A percentile compares a stretch with the other conserved stretches of the same genome.
Evolutionary conservation across 2,329 filamentous ascomycete species (phyloP).

Genomic region (Colletotrichum neosansevieriae): DNA sequence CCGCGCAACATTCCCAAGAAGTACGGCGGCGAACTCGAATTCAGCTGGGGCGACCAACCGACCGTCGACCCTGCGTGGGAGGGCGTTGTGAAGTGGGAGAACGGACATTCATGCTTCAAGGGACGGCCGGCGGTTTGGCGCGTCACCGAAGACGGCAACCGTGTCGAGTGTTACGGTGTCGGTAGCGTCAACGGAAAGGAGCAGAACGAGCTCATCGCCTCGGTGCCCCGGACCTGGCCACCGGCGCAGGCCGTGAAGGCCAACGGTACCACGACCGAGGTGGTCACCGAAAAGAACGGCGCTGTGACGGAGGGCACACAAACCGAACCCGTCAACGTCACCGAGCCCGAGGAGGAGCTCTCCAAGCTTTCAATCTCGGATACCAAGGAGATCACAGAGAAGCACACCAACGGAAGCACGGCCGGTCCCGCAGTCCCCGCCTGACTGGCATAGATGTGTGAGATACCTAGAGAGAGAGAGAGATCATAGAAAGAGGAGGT

Average conservation of each 20-base stretch:
- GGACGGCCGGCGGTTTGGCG: constrained; percentile 70
- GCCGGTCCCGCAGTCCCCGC: neutral
- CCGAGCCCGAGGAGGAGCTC: constrained; percentile 45
- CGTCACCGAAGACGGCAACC: constrained; percentile 58
- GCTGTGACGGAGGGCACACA: constrained; percentile 46
- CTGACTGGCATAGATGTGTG: neutral
- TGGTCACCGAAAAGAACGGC: constrained; percentile 22
- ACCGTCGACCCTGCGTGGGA: constrained; percentile 74
- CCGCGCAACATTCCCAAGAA: constrained; percentile 85
- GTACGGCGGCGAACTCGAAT: constrained; percentile 90
- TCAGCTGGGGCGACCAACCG: constrained; percentile 80
- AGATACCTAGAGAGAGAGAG: neutral
- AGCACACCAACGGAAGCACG: constrained; percentile 25
- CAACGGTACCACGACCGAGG: constrained; percentile 23
- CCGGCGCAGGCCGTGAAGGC: constrained; percentile 41
- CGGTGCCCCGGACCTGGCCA: constrained; percentile 59
- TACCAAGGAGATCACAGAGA: constrained; percentile 33
- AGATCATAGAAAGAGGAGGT: constrained; percentile 1
- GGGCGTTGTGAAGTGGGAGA: constrained; percentile 64
- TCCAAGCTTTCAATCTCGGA: constrained; percentile 49
- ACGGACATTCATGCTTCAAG: constrained; percentile 65
- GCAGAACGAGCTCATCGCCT: constrained; percentile 63
- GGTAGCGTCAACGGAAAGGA: constrained; percentile 61
- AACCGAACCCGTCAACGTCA: constrained; percentile 45
- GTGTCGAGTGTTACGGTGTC: constrained; percentile 65